phyloP scores from a whole-genome alignment of 495 filamentous ascomycete species.

The Letharia lupina region DNA sequence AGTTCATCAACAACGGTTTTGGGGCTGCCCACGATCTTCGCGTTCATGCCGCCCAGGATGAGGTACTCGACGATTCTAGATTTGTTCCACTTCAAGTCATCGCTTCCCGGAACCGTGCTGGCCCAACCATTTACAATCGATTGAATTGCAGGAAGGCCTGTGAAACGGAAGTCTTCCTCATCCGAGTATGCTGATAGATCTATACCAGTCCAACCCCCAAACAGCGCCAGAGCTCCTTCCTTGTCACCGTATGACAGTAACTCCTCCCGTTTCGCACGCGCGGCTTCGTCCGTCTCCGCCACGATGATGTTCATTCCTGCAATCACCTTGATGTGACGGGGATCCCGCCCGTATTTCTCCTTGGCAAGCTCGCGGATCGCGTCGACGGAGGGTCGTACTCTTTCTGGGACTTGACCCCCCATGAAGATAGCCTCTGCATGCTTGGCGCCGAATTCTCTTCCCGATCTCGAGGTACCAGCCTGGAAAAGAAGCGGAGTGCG shows the following conservation, averaged over 20 bases:
- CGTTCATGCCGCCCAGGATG: constrained; percentile 43
- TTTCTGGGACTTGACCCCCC: not conserved
- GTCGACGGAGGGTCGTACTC: not conserved
- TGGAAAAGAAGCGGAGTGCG: not conserved
- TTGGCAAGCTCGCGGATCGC: constrained; percentile 45
- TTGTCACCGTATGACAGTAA: constrained; percentile 36
- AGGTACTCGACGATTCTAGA: constrained; percentile 46
- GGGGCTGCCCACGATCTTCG: constrained; percentile 30
- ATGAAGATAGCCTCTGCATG: not conserved
- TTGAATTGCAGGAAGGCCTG: not conserved
- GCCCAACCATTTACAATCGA: not conserved
- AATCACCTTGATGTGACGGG: constrained; percentile 45
- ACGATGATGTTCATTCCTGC: constrained; percentile 40
- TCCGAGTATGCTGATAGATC: not conserved
- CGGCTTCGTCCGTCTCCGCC: constrained; percentile 46
- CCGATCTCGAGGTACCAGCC: not conserved
- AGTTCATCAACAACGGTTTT: constrained; percentile 43
- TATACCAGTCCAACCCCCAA: not conserved
- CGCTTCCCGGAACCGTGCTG: constrained; percentile 27
- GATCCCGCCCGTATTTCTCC: constrained; percentile 38
- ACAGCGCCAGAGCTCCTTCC: not conserved
- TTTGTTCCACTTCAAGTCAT: constrained; percentile 47
- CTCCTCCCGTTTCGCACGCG: constrained; percentile 42
- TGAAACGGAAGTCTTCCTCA: not conserved
- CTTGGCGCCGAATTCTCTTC: not conserved